A percentile compares a stretch with the other conserved stretches of the same genome.
Conservation (phyloP, 768 basidiomycete genomes). For the Phaeotremella fagi region DNA sequence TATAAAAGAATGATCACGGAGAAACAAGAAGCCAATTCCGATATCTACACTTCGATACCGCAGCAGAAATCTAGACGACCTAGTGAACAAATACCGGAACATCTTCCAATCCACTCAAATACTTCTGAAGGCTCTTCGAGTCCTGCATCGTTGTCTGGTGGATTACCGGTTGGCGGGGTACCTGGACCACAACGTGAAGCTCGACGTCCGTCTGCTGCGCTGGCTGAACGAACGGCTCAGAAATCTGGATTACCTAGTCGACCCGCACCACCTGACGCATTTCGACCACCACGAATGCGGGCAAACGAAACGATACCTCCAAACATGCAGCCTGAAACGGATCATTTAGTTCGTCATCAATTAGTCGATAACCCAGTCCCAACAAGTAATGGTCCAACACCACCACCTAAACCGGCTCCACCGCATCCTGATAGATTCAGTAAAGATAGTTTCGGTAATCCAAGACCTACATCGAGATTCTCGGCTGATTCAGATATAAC, state of each 20-base stretch:
- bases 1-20: conserved; percentile 73
- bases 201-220: conserved; percentile 16
- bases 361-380: conserved; percentile 24
- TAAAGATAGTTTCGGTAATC: conserved; percentile 32
- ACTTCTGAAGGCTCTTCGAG: conserved; percentile 39
- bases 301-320: conserved; percentile 11
- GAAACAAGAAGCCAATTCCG: conserved; percentile 31
- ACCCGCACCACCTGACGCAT: conserved; percentile 49
- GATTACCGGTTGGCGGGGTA: conserved; percentile 4
- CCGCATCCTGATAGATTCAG: conserved; percentile 32
- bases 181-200: neutral
- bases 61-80: neutral
- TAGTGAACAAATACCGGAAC: conserved; percentile 18
- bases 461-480: conserved; percentile 31
- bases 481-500: conserved; percentile 41
- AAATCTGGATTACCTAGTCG: conserved; percentile 24
- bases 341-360: conserved; percentile 20
- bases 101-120: conserved; percentile 55
- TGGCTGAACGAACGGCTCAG: conserved; percentile 23
- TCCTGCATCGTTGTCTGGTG: conserved; percentile 12
- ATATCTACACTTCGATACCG: conserved; percentile 3
- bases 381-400: conserved; percentile 6
- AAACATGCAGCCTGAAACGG: neutral
- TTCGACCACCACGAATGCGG: conserved; percentile 41
- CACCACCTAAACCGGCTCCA: conserved; percentile 17